phyloP scores from a whole-genome alignment of 2,329 filamentous ascomycete species.

The Verticillium longisporum region DNA sequence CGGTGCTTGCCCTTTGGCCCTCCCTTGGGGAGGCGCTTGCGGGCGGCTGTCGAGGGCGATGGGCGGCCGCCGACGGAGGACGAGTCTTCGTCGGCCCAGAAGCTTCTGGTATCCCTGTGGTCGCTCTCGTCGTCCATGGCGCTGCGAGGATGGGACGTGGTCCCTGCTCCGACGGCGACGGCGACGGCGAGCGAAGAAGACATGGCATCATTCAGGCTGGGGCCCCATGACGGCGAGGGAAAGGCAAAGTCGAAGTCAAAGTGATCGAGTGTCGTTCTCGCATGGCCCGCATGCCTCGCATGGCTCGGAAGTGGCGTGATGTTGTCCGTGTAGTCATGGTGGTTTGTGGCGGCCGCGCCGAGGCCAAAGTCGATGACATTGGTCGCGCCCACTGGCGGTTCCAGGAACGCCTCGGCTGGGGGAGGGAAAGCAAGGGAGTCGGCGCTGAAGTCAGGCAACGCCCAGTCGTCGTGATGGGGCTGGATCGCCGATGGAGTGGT shows the following conservation, averaged over 20 bases:
- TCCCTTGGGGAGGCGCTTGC: background rate
- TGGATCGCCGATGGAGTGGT: background rate
- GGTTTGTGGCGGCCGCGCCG: background rate
- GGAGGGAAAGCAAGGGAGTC: background rate
- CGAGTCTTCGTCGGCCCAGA: constrained; percentile 4
- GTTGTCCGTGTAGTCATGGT: background rate
- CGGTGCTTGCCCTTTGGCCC: constrained; percentile 7
- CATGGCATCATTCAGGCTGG: constrained; percentile 5
- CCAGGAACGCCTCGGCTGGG: background rate
- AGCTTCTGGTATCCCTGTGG: background rate
- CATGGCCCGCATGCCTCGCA: background rate
- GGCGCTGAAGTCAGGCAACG: background rate
- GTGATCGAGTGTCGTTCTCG: background rate
- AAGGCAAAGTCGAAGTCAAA: constrained; percentile 6
- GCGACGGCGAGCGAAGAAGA: constrained; percentile 1
- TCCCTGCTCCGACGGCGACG: background rate
- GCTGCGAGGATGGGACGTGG: background rate
- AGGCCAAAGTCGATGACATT: constrained; percentile 1
- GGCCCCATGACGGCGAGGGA: constrained; percentile 8
- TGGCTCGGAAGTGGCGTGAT: background rate
- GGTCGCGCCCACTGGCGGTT: background rate
- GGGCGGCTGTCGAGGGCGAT: background rate
- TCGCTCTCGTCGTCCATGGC: constrained; percentile 8
- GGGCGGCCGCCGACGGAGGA: background rate
- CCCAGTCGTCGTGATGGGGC: background rate